phyloP scores from a whole-genome alignment of 805 yeast genomes.

The Tetrapisispora taiwanensis region DNA sequence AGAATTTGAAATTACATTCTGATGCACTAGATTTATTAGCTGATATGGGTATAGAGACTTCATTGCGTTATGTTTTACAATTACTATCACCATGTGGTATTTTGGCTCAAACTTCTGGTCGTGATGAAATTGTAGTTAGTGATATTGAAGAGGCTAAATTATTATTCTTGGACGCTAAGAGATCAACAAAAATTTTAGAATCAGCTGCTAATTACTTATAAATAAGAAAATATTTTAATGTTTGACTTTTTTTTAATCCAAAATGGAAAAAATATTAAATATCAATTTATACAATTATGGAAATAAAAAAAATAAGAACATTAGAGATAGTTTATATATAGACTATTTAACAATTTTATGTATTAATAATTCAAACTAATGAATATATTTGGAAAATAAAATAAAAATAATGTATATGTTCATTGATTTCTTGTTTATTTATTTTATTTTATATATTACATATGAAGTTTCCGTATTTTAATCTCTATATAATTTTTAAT shows the following conservation, averaged over 20 bases:
- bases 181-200: constrained; percentile 62
- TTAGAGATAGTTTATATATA: neutral
- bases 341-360: neutral
- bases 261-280: neutral
- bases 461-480: neutral
- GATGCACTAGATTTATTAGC: constrained; percentile 75
- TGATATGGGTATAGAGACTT: constrained; percentile 59
- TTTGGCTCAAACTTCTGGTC: constrained; percentile 62
- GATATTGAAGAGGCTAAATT: constrained; percentile 80
- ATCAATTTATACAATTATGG: neutral
- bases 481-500: neutral
- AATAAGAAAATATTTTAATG: too few relatives aligned
- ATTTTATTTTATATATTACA: too few relatives aligned
- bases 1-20: constrained; percentile 50
- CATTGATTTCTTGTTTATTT: too few relatives aligned
- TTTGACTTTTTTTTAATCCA: too few relatives aligned
- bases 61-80: constrained; percentile 87
- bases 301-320: too few relatives aligned
- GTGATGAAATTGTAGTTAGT: constrained; percentile 51
- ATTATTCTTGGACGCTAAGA: constrained; percentile 75
- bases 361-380: neutral
- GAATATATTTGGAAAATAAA: too few relatives aligned
- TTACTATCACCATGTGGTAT: constrained; percentile 84
- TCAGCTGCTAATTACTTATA: constrained; percentile 28
- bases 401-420: too few relatives aligned